Base-by-base conservation (phyloP, 2,329 filamentous ascomycete species). In the Phaeosphaeria sp. region DNA sequence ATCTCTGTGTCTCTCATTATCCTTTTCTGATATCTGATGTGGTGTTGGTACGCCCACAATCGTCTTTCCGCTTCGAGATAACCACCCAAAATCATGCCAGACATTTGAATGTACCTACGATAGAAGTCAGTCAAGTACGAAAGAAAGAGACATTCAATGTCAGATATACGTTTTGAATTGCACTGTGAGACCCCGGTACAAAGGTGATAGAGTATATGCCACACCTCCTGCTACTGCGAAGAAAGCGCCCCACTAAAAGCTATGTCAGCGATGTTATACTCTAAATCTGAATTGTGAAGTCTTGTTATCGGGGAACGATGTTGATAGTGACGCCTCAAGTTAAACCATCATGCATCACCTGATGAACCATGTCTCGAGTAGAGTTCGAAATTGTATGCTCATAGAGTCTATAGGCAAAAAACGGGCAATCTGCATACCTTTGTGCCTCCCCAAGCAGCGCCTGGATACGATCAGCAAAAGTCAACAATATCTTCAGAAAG, bases 21-120 rank as follows among this genome's bases (percentile, higher is more conserved):
- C 57, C 89, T 85, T 69, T 88, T 86, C 67, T 90, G 84, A 72
- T 87, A 83, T 59, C 90, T 82, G 62, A 92, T 79, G 45, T 81
- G 80, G 13, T 87, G 81, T 74, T 93, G 90, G 67, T 91, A 91
- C 57, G 84, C 79, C 51, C 89, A 83, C 67, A 93, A 81, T 49
- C 88, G 83, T 55, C 81, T 78, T 71, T 94, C 91, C 2, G 90
- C 91, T 79, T 92, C 89, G 53, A 93, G 83, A 84, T 91, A 91
- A 69, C 87, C 84, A 44, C 91, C 91, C 33, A 92, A 71, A n/a
- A 91, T 88, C 91, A 93, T 93, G 59, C 87, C 89, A n/a, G 89
- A 91, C 89, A 93, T 92, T 75, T 93, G 90, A 17, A 93, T 81
- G 72, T 92, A 94, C 27, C 91, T 93, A 11, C 3, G 39, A 8